Conservation (phyloP, 2,329 filamentous ascomycete genomes). For the Alternaria viburni region DNA sequence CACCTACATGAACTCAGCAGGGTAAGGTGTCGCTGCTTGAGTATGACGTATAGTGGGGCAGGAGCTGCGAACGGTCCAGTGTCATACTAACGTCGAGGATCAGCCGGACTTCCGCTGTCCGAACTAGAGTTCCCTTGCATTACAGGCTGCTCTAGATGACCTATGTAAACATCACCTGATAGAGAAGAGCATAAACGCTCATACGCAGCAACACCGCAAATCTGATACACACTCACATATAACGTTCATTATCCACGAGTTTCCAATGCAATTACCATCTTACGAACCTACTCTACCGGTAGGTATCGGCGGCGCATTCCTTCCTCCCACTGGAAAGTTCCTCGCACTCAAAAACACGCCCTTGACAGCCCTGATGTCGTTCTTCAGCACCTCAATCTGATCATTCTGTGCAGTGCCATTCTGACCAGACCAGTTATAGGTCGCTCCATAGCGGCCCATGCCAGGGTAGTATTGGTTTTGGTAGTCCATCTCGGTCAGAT, state of each 20-base stretch:
- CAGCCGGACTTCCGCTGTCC: neutral
- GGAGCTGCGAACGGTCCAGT: neutral
- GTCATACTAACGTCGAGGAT: neutral
- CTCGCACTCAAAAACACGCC: slow-evolving; percentile 76
- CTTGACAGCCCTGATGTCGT: slow-evolving; percentile 79
- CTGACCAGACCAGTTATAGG: slow-evolving; percentile 51
- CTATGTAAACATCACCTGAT: neutral
- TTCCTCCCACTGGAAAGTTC: slow-evolving; percentile 63
- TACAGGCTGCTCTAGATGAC: neutral
- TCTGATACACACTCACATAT: neutral
- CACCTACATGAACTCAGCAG: neutral
- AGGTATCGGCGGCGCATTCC: slow-evolving; percentile 24
- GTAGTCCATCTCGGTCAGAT: slow-evolving; percentile 60
- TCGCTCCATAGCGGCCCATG: slow-evolving; percentile 27
- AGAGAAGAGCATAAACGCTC: neutral
- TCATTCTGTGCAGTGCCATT: slow-evolving; percentile 63
- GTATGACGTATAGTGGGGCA: slow-evolving; percentile 29
- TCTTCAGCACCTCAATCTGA: slow-evolving; percentile 74
- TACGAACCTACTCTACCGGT: slow-evolving; percentile 28
- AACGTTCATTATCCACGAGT: neutral
- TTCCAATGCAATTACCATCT: neutral
- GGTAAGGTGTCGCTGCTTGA: slow-evolving; percentile 11
- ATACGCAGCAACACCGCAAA: neutral
- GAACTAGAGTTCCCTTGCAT: neutral
- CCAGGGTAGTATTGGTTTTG: slow-evolving; percentile 52